Percentiles rank a stretch among this genome's conserved stretches.
Evolutionary conservation across 805 yeast genomes (phyloP).

Genomic region (Citeromyces matritensis): DNA sequence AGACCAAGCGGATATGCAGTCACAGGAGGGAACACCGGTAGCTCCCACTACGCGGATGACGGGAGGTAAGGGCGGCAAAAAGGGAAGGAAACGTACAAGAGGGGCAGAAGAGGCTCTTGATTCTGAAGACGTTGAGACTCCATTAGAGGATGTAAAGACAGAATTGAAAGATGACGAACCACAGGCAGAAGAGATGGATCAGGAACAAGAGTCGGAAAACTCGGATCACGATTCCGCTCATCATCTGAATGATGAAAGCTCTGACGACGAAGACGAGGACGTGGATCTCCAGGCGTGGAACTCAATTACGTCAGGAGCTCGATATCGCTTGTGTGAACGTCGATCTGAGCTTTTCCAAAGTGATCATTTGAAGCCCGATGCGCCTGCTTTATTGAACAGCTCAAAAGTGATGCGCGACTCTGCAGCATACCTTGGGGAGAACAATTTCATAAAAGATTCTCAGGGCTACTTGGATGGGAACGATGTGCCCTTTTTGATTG

Average conservation of each 20-base stretch:
- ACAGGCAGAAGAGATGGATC: constrained; percentile 1
- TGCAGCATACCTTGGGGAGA: constrained; percentile 26
- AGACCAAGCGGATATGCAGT: constrained; percentile 11
- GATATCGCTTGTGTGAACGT: constrained; percentile 60
- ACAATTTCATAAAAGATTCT: constrained; percentile 7
- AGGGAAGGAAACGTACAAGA: constrained; percentile 11
- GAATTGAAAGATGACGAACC: constrained; percentile 5
- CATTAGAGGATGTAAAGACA: neutral
- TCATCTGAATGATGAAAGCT: constrained; percentile 22
- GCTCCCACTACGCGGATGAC: constrained; percentile 12
- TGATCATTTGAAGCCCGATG: constrained; percentile 42
- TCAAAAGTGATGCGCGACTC: constrained; percentile 55
- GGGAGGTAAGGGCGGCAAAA: constrained; percentile 17
- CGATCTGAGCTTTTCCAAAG: constrained; percentile 55
- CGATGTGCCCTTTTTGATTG: constrained; percentile 55
- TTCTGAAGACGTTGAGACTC: neutral
- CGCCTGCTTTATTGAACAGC: constrained; percentile 55
- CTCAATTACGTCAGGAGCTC: constrained; percentile 58
- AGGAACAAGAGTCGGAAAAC: constrained; percentile 14
- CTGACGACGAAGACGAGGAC: constrained; percentile 41
- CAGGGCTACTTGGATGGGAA: constrained; percentile 26
- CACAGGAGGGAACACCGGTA: constrained; percentile 4
- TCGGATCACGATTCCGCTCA: constrained; percentile 29
- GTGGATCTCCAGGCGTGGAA: constrained; percentile 77
- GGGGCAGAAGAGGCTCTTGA: constrained; percentile 7